Conservation (phyloP, 2,329 filamentous ascomycete genomes). For the Lachnellula suecica region DNA sequence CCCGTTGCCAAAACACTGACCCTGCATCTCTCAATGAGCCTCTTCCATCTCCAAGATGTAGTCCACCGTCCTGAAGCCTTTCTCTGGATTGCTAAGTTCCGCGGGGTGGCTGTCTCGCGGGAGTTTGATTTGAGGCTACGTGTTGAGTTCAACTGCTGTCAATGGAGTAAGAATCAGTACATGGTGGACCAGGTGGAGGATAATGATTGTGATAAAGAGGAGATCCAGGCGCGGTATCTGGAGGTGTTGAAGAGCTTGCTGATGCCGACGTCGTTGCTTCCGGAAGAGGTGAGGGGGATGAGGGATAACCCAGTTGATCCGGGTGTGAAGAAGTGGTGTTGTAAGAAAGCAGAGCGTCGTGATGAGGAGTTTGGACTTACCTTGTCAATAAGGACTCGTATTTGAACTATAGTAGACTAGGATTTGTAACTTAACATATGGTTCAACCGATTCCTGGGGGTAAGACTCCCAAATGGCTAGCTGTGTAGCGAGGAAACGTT, state of each 20-base stretch:
- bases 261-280: not conserved
- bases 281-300: not conserved
- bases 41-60: not conserved
- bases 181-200: not conserved
- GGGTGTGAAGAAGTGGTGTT: not conserved
- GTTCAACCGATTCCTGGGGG: no score
- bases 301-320: not conserved
- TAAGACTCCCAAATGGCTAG: no score
- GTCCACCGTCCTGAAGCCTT: not conserved
- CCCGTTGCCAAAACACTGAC: not conserved
- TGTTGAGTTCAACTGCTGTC: not conserved
- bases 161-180: not conserved
- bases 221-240: not conserved
- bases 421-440: no score
- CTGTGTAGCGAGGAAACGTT: no score
- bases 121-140: not conserved
- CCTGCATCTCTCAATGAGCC: not conserved
- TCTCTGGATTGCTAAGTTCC: not conserved
- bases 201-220: not conserved
- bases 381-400: no score
- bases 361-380: not conserved
- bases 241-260: not conserved
- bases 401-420: no score
- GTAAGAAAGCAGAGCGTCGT: not conserved
- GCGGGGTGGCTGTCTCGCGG: not conserved